Evolutionary conservation across 352 stramenopile genomes (phyloP), one percentile per base, ranked within the genome.

Genomic region (Phytophthora quininea): DNA sequence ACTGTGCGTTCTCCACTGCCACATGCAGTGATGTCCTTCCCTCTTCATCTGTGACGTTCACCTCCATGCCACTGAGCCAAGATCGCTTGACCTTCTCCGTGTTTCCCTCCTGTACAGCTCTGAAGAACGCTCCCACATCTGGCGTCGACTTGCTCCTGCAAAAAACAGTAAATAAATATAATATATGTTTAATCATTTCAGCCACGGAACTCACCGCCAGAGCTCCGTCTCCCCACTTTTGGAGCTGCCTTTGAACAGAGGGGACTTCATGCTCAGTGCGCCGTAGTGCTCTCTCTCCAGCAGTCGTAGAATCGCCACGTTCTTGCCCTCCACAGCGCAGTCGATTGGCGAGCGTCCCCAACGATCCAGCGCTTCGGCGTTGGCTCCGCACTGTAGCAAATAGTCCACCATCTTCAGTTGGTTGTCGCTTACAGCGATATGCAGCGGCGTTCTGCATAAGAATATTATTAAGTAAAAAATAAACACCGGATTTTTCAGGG

Each of bases 1-100:
- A 33, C 56, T 93, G 84, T 4, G 67, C 75, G 29, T 84, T 88
- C 52, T 93, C 87, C 9, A 93, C 85, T 0, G 87, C 87, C 8
- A 93, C 75, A 55, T 95, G 87, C n/a, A 95, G 74, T 53, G 87
- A 86, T 8, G 87, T 91, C 5, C 83, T 76, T 27, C 86, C 84
- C 0, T 56, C 27, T 0, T 69, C 64, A 67, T 95, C 84, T 4
- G 74, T 71, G 12, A 79, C 69, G 61, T 95, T 77, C n/a, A 95
- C 76, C 46, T 76, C 72, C 31, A 91, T 50, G 0, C 86, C 84
- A 14, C 79, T 70, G 24, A 95, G 77, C 86, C 86, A 95, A 10
- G 76, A 75, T 14, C 85, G 76, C 66, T 95, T 95, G n/a, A 95
- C 73, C 37, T 83, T 84, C 47, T 93, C 86, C 0, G 79, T 85